A percentile compares a stretch with the other conserved stretches of the same genome.
Evolutionary conservation across 164 flowering plant species (phyloP).

Genomic region (Kalanchoe fedtschenkoi): DNA sequence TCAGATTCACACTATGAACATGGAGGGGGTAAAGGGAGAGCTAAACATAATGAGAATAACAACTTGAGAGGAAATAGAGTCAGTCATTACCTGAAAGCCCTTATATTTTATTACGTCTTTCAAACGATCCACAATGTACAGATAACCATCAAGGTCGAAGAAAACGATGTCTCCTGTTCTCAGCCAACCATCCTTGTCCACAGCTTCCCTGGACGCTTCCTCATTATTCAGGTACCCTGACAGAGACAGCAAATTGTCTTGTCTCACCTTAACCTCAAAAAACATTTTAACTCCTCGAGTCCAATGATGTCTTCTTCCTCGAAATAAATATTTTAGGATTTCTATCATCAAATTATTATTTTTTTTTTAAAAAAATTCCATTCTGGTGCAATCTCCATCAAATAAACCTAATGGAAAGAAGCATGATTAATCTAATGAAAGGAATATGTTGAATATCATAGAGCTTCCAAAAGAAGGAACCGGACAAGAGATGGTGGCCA

Average conservation of each 20-base stretch:
- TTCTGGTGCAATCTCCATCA: no score
- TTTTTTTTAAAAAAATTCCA: no score
- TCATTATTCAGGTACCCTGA: conserved; percentile 60
- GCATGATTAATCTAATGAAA: no score
- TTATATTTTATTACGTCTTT: conserved; percentile 82
- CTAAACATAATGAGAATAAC: not conserved
- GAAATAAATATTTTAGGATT: no score
- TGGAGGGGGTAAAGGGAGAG: not conserved
- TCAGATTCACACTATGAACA: not conserved
- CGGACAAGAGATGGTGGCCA: not conserved
- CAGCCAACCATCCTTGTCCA: conserved; percentile 69
- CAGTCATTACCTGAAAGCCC: conserved; percentile 63
- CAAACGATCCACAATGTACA: conserved; percentile 51
- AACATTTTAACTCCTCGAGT: no score
- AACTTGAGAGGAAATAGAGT: not conserved
- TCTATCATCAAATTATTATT: no score
- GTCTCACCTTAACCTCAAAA: no score
- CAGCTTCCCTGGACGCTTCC: conserved; percentile 35
- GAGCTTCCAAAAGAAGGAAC: not conserved
- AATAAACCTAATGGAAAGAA: no score
- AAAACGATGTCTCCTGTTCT: conserved; percentile 70
- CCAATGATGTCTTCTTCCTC: not conserved
- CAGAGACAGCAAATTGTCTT: conserved; percentile 3
- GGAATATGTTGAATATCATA: not conserved
- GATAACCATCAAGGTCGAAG: conserved; percentile 62